Evolutionary conservation across 2,329 filamentous ascomycete genomes (phyloP), one percentile per base, ranked within the genome.

Genomic region (Mycosphaerella arachidis): DNA sequence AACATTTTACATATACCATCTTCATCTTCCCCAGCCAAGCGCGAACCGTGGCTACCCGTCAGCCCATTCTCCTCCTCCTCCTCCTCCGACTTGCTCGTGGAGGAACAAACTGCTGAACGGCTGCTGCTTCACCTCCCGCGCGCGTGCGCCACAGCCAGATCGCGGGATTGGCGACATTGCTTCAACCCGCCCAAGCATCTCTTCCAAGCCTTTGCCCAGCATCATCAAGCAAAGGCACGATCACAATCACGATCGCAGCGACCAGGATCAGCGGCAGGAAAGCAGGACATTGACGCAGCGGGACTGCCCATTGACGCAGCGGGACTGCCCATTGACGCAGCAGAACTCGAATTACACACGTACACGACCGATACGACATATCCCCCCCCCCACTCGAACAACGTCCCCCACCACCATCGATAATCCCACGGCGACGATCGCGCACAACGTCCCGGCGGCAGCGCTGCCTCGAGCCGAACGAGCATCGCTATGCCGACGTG

Each of bases 401-500:
- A 13, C 40, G 18, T 5, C 16, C 16, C 40, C 40, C 35, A 12
- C 16, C 48, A 52, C 29, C 12, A 31, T 18, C 48, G 6, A 18
- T 24, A 31, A 52, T 29, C 31, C 27, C 37, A 53, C 35, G 40
- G 31, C 31, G 20, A 55, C 31, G 20, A 55, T 55, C 20, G 53
- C 33, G 53, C 53, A 31, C 35, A 31, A 27, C 35, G 6, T 16
- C 20, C n/a, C n/a, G 20, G 53, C 53, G 43, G 40, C 53, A 27
- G 27, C n/a, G 30, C 50, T 52, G 50, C 27, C 50, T 20, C 27
- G 50, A 35, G 30, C 30, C 18, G 30, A 35, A 52, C 35, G 50
- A 52, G 50, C 50, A 24, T 27, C 12, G 24, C 35, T 43, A 69
- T 68, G 66, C 57, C 67, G 18, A 59, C 62, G 48, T 84, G 82